Evolutionary conservation across 192 early-diverging fungal species (phyloP).

Genomic region (Rhizophagus clarus): DNA sequence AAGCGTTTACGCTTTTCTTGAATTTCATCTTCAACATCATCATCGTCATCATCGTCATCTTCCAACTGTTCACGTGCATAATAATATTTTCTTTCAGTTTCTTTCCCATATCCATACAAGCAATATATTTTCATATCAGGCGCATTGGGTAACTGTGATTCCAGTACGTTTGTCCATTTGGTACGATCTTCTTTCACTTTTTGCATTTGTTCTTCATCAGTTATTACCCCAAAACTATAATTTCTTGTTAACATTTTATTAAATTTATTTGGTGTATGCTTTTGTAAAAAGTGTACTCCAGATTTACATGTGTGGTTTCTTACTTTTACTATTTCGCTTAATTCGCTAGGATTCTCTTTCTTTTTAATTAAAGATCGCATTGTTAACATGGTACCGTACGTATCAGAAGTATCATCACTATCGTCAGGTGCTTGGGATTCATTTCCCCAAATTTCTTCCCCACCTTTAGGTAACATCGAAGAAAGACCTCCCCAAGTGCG

Average conservation of each 20-base stretch:
- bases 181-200: constrained; percentile 57
- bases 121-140: constrained; percentile 80
- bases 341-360: neutral
- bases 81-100: constrained; percentile 84
- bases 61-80: constrained; percentile 52
- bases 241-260: constrained; percentile 53
- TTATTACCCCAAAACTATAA: constrained; percentile 70
- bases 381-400: constrained; percentile 58
- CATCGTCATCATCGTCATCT: constrained; percentile 32
- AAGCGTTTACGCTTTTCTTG: neutral
- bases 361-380: constrained; percentile 41
- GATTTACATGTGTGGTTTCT: neutral
- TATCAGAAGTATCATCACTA: constrained; percentile 22
- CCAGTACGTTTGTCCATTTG: constrained; percentile 80
- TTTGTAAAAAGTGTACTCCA: constrained; percentile 54
- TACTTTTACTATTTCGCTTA: neutral
- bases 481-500: constrained; percentile 80
- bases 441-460: constrained; percentile 78
- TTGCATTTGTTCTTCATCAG: constrained; percentile 60
- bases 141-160: constrained; percentile 70
- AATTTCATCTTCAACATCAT: constrained; percentile 32
- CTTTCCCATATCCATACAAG: constrained; percentile 78
- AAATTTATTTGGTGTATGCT: constrained; percentile 52
- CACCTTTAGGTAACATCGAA: constrained; percentile 84
- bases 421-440: constrained; percentile 73